These are phyloP conservation scores for Fusarium sp. DNA, from an alignment of 2,329 filamentous ascomycete genomes.

Conservation along the genomic window DNA sequence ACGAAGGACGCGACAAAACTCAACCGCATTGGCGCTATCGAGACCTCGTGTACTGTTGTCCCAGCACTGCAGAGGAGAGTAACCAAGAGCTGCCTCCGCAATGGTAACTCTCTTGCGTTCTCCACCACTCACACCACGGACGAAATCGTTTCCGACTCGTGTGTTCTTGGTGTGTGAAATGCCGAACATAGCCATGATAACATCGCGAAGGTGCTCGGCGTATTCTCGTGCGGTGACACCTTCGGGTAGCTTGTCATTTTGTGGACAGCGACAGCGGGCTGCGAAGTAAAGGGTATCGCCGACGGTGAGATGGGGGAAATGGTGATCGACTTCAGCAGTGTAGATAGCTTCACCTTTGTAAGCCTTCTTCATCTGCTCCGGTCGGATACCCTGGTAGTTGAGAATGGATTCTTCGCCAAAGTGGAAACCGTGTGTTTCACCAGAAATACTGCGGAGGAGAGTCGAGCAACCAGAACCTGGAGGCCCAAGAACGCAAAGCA, in stretches of 20 bases:
- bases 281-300: slow-evolving; percentile 81
- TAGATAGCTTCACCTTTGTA: slow-evolving; percentile 86
- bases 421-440: slow-evolving; percentile 80
- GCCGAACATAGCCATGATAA: slow-evolving; percentile 76
- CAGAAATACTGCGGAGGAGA: slow-evolving; percentile 81
- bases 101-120: slow-evolving; percentile 58
- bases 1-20: slow-evolving; percentile 72
- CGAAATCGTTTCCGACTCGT: slow-evolving; percentile 74
- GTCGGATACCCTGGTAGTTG: slow-evolving; percentile 75
- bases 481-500: slow-evolving; percentile 77
- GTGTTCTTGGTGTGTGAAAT: slow-evolving; percentile 76
- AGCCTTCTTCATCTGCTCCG: slow-evolving; percentile 76
- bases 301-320: slow-evolving; percentile 79
- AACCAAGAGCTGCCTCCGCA: slow-evolving; percentile 47
- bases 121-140: slow-evolving; percentile 65
- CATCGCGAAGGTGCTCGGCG: slow-evolving; percentile 70
- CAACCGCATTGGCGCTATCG: slow-evolving; percentile 71
- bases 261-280: slow-evolving; percentile 71
- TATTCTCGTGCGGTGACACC: slow-evolving; percentile 63
- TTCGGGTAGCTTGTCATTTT: slow-evolving; percentile 60
- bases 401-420: slow-evolving; percentile 74
- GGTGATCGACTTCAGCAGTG: slow-evolving; percentile 81
- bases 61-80: slow-evolving; percentile 72
- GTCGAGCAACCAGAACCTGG: slow-evolving; percentile 79
- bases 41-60: slow-evolving; percentile 75